Percentiles rank a stretch among this genome's conserved stretches.
Conservation (phyloP, 441 rosid genomes). For the Lepidium campestre region DNA sequence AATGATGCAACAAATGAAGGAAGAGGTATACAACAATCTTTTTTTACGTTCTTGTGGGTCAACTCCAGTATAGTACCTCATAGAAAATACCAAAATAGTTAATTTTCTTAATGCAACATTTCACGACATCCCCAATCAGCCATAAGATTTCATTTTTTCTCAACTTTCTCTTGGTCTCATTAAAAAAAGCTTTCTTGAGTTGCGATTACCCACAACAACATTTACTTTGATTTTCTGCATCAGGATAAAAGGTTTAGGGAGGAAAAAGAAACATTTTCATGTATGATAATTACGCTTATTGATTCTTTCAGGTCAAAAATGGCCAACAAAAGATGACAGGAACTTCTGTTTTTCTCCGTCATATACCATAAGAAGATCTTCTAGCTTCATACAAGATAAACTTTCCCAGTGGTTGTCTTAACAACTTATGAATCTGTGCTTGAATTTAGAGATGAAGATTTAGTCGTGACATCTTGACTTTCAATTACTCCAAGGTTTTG, state of each 20-base stretch:
- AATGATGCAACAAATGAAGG: background rate
- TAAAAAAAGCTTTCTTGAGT: slow-evolving; percentile 69
- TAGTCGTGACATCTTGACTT: slow-evolving; percentile 41
- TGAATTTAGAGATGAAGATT: slow-evolving; percentile 32
- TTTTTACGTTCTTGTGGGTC: background rate
- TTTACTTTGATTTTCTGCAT: slow-evolving; percentile 68
- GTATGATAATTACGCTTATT: background rate
- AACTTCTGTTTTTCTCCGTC: slow-evolving; percentile 82
- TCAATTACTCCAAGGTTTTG: slow-evolving; percentile 65
- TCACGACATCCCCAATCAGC: slow-evolving; percentile 87
- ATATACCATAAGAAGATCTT: slow-evolving; percentile 75
- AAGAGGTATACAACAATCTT: no score
- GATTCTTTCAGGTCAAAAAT: slow-evolving; percentile 42
- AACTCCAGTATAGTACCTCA: slow-evolving; percentile 40
- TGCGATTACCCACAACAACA: slow-evolving; percentile 56
- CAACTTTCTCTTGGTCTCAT: slow-evolving; percentile 67
- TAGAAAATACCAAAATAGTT: slow-evolving; percentile 82
- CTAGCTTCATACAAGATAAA: slow-evolving; percentile 66
- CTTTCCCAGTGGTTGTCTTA: slow-evolving; percentile 29
- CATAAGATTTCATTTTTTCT: slow-evolving; percentile 80
- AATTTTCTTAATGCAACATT: slow-evolving; percentile 70
- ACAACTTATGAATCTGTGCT: slow-evolving; percentile 30
- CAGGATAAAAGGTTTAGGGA: slow-evolving; percentile 4
- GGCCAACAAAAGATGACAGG: slow-evolving; percentile 77
- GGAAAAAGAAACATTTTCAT: background rate